Percentiles rank a stretch among this genome's conserved stretches.
phyloP scores from a whole-genome alignment of 2,329 filamentous ascomycete species.

The Ciborinia camelliae region DNA sequence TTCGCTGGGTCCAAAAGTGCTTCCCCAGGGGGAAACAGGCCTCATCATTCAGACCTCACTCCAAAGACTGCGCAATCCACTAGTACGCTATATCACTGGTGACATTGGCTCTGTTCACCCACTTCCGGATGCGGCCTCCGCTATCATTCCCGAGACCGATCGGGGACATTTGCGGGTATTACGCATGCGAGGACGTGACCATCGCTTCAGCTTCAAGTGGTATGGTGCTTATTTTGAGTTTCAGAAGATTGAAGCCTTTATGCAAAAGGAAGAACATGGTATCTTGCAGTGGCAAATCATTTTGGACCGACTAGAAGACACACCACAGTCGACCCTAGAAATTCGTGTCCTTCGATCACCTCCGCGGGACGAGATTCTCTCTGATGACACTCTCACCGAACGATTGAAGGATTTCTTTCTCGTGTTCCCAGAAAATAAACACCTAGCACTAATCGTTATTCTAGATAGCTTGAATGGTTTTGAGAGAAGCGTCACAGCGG shows the following conservation, averaged over 20 bases:
- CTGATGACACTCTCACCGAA: neutral
- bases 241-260: neutral
- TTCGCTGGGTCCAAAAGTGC: neutral
- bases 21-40: neutral
- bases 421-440: neutral
- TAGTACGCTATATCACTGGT: constrained; percentile 2
- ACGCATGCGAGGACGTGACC: constrained; percentile 5
- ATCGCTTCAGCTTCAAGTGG: constrained; percentile 7
- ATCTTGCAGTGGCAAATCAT: constrained; percentile 11
- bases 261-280: neutral
- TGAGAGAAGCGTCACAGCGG: neutral
- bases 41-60: constrained; percentile 2
- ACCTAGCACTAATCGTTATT: neutral
- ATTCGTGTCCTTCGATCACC: neutral
- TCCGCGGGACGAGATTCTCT: neutral
- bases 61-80: constrained; percentile 7
- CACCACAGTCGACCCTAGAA: neutral
- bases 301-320: neutral
- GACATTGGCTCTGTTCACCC: neutral
- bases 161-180: neutral
- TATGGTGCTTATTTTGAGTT: constrained; percentile 9
- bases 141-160: neutral
- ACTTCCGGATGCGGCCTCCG: neutral
- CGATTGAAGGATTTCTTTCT: neutral
- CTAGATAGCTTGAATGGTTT: neutral